Base-by-base conservation (phyloP, 2,329 filamentous ascomycete species). In the Aspergillus vadensis region DNA sequence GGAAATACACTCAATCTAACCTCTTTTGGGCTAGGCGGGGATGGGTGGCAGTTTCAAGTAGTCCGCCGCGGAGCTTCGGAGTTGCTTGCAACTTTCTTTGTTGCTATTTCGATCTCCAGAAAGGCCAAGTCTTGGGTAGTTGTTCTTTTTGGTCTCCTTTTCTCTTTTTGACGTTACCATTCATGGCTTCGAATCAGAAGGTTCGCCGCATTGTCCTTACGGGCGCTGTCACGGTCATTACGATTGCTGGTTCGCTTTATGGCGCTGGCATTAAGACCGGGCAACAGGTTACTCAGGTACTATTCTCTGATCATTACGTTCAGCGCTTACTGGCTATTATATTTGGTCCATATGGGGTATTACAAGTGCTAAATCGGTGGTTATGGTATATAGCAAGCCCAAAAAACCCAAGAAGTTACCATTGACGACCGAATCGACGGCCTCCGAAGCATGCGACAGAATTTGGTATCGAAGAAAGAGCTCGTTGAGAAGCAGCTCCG, bases 261-360 rank as follows among this genome's bases (percentile, higher is more conserved):
- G 86, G 86, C 23, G 86, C 86, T 19, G 81, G 81, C 6, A 64
- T 88, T 61, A 87, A 87, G 70, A 82, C 79, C 3, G 73, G 80
- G 32, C 76, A 81, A 63, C 82, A 87, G 53, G 72, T 77, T 39
- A 77, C 79, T 57, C 72, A 85, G 78, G 85, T 87, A 74, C 47
- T 25, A 21, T 41, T 44, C 9, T 30, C 32, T 14, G 6, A 14
- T 12, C 5, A 6, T 14, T 36, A 36, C 32, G 1, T 36, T 36
- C 7, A 5, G 32, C 32, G 12, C 5, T 2, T 36, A 36, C 6
- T 36, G 10, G 32, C 10, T 14, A 14, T 14, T 15, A 14, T 5
- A 1, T 6, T 1, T 36, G 32, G 4, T 36, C 12, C 30, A 8
- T 6, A 36, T 36, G 5, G 32, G 32, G 12, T 14, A 15, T 36